Percentiles rank a stretch among this genome's conserved stretches.
Conservation (phyloP, 2,329 filamentous ascomycete species). For the Ophiocordyceps polyrhachis-furcata region DNA sequence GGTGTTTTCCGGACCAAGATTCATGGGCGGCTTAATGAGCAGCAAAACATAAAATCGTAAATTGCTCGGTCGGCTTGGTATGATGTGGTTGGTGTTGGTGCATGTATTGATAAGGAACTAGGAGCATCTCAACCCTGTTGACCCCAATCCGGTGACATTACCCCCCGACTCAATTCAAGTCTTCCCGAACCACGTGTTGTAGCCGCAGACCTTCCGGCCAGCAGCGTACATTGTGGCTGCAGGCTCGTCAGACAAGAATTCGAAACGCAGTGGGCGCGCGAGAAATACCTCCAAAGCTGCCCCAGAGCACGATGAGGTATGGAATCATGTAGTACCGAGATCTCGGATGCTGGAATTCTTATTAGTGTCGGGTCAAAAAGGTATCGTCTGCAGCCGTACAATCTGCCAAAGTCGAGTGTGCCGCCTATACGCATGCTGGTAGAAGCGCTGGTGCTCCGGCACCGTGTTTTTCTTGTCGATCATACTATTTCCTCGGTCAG, state of each 20-base stretch:
- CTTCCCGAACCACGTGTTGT: slow-evolving; percentile 61
- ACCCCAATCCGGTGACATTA: too few species aligned
- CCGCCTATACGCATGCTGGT: slow-evolving; percentile 53
- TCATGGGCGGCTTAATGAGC: background rate
- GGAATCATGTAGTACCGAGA: slow-evolving; percentile 47
- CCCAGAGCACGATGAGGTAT: slow-evolving; percentile 48
- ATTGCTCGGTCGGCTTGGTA: background rate
- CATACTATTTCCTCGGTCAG: slow-evolving; percentile 23
- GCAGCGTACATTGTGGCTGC: slow-evolving; percentile 50
- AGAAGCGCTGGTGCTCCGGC: slow-evolving; percentile 53
- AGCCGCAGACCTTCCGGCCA: slow-evolving; percentile 51
- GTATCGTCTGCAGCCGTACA: slow-evolving; percentile 28
- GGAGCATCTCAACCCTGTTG: background rate
- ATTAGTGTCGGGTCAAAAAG: background rate
- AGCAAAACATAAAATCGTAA: background rate
- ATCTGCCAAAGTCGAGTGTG: slow-evolving; percentile 60
- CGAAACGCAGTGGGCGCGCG: background rate
- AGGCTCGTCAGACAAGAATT: slow-evolving; percentile 6
- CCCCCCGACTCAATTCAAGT: slow-evolving; percentile 15
- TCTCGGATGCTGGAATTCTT: slow-evolving; percentile 35
- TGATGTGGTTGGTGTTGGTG: background rate
- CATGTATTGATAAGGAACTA: background rate
- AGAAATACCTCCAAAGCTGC: slow-evolving; percentile 40
- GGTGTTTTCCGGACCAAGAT: background rate
- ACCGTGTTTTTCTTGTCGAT: slow-evolving; percentile 62